Base-by-base conservation (phyloP, 2,329 filamentous ascomycete species). In the Corniculantispora saksenae region DNA sequence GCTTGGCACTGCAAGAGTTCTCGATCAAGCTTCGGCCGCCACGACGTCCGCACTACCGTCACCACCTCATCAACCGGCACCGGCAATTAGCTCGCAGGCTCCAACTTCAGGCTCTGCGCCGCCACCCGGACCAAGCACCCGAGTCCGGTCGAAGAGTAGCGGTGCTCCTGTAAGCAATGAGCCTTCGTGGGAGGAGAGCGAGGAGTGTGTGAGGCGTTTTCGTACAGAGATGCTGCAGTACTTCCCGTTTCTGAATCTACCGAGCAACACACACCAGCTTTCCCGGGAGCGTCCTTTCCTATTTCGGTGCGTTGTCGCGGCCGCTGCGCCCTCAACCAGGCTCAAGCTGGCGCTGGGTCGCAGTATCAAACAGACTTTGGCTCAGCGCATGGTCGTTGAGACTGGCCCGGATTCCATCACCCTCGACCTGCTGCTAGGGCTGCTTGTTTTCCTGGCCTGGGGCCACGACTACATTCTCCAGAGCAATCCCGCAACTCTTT, bases 211-310 rank as follows among this genome's bases (percentile, higher is more conserved):
- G 43, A 45, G 12, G 43, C 43, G 43, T 45, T 45, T 45, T 53
- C 21, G 50, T 53, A 21, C 50, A 53, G 50, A 53, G 27, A 53
- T 53, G 50, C 50, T 53, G 50, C 21, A 53, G 27, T 53, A 53
- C 50, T 53, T 53, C 21, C 50, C 50, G 27, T 53, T 53, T 29
- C 27, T 53, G 27, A 53, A 29, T 15, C 21, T 53, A 25, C 13
- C 50, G 27, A 53, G 4, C 21, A 21, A 53, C 50, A 21, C 27
- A 25, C 50, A 21, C 21, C 21, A 25, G 21, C 50, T 53, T 25
- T 29, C 21, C 50, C 21, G 5, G 27, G 50, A 53, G 27, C 50
- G 50, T 3, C 50, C 50, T 25, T 53, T 53, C 27, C 50, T 53
- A 21, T 53, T 53, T 53, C 50, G 21, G 8, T 53, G 50, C 27